Conservation (phyloP, 805 yeast species). For the Lipomyces yamanashiensis region DNA sequence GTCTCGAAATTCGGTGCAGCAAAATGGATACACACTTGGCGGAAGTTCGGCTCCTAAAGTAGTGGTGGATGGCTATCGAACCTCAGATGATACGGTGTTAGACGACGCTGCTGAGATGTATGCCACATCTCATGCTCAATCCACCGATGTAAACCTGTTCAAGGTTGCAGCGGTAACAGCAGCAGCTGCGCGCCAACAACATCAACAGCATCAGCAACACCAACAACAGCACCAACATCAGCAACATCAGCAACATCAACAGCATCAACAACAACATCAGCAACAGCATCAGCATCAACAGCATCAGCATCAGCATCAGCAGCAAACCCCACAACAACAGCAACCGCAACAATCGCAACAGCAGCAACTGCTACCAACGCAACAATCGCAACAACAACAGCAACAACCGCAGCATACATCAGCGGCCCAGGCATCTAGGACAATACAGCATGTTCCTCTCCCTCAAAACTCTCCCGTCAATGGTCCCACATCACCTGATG, state of each 20-base stretch:
- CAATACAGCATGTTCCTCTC: conserved; percentile 5
- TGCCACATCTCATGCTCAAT: conserved; percentile 10
- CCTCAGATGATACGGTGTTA: conserved; percentile 2
- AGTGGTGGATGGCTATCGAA: not conserved
- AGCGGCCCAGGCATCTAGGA: not conserved
- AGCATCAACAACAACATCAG: conserved; percentile 11
- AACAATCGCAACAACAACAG: conserved; percentile 7
- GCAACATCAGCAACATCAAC: conserved; percentile 8
- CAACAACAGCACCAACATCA: conserved; percentile 19
- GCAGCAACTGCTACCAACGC: conserved; percentile 7
- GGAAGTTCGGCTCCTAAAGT: not conserved
- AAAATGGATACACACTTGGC: not conserved
- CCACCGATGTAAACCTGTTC: conserved; percentile 16
- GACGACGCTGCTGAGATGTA: conserved; percentile 8
- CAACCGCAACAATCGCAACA: conserved; percentile 10
- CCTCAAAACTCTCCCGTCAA: conserved; percentile 4
- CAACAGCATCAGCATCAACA: conserved; percentile 14
- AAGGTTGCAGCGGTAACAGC: conserved; percentile 18
- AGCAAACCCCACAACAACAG: conserved; percentile 9
- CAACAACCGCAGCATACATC: conserved; percentile 9
- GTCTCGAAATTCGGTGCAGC: not conserved
- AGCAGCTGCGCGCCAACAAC: conserved; percentile 8
- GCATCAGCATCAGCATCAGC: conserved; percentile 11
- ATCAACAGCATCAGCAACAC: conserved; percentile 15
- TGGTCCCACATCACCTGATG: conserved; percentile 9